Conservation (phyloP, 805 yeast genomes). For the Deakozyma indianensis region DNA sequence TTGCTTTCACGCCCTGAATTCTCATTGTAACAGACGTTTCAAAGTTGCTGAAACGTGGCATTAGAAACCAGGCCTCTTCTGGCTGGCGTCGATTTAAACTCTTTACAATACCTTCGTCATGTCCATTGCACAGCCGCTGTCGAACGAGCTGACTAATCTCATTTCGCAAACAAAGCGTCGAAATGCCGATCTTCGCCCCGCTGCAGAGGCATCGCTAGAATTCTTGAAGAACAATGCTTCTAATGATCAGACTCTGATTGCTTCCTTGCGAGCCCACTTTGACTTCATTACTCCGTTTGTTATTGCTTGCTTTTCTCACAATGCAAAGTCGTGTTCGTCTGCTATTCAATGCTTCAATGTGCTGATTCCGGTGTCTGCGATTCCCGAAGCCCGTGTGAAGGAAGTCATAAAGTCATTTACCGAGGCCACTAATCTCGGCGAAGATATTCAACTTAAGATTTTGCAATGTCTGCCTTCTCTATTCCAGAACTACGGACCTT, state of each 20-base stretch:
- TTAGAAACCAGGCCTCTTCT: too few relatives aligned
- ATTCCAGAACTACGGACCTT: conserved; percentile 44
- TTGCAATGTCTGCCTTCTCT: conserved; percentile 70
- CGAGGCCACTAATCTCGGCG: conserved; percentile 61
- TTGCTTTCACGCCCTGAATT: too few relatives aligned
- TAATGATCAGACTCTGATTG: background rate
- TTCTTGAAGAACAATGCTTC: conserved; percentile 2
- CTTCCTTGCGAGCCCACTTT: conserved; percentile 18
- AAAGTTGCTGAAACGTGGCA: too few relatives aligned
- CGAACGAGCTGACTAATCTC: conserved; percentile 40
- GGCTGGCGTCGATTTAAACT: too few relatives aligned
- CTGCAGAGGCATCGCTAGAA: conserved; percentile 11
- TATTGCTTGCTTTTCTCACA: conserved; percentile 57
- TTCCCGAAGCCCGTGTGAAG: conserved; percentile 37
- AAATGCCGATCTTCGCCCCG: conserved; percentile 46
- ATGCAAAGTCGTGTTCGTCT: conserved; percentile 55
- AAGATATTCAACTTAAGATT: conserved; percentile 75
- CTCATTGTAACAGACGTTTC: too few relatives aligned
- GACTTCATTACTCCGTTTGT: conserved; percentile 57
- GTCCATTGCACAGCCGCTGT: background rate
- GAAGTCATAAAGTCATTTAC: conserved; percentile 51
- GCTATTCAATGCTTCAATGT: conserved; percentile 60
- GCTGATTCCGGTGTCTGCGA: conserved; percentile 36
- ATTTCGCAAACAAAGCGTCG: conserved; percentile 60
- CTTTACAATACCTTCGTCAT: too few relatives aligned